Conservation (phyloP, 306 rosid species). For the Ormosia semicastrata region DNA sequence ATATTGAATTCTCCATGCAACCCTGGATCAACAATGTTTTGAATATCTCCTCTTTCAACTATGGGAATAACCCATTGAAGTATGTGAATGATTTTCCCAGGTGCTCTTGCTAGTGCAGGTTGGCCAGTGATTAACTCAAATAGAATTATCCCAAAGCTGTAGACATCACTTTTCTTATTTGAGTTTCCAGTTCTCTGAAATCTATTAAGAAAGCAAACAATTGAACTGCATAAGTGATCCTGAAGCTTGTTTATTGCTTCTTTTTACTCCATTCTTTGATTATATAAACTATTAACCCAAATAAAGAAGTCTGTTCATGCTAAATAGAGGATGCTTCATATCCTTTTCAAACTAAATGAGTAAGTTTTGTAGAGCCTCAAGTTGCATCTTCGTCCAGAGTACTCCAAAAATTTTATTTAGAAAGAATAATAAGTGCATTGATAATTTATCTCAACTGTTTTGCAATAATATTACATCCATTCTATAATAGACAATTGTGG, state of each 20-base stretch:
- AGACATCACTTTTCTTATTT: slow-evolving; percentile 28
- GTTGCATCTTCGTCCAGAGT: too few relatives aligned
- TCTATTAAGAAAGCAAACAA: background rate
- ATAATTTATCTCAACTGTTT: too few relatives aligned
- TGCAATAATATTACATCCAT: too few relatives aligned
- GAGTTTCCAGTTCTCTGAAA: slow-evolving; percentile 6
- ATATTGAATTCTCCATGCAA: slow-evolving; percentile 19
- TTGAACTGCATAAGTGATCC: background rate
- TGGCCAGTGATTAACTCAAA: slow-evolving; percentile 36
- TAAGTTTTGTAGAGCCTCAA: too few relatives aligned
- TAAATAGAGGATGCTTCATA: too few relatives aligned
- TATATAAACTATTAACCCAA: background rate
- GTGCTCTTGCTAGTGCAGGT: background rate
- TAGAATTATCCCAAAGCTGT: slow-evolving; percentile 42
- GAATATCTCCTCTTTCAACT: slow-evolving; percentile 27
- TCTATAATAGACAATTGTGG: too few relatives aligned
- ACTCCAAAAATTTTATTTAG: too few relatives aligned
- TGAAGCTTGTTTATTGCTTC: background rate
- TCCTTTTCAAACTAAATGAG: too few relatives aligned
- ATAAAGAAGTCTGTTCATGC: too few relatives aligned
- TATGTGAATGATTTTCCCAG: slow-evolving; percentile 10
- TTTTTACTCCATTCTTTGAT: background rate
- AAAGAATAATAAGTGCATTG: too few relatives aligned
- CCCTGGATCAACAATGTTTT: slow-evolving; percentile 27
- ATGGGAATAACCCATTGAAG: slow-evolving; percentile 27